Evolutionary conservation across 208 protist genomes (phyloP).

Genomic region (Novymonas esmeraldas): DNA sequence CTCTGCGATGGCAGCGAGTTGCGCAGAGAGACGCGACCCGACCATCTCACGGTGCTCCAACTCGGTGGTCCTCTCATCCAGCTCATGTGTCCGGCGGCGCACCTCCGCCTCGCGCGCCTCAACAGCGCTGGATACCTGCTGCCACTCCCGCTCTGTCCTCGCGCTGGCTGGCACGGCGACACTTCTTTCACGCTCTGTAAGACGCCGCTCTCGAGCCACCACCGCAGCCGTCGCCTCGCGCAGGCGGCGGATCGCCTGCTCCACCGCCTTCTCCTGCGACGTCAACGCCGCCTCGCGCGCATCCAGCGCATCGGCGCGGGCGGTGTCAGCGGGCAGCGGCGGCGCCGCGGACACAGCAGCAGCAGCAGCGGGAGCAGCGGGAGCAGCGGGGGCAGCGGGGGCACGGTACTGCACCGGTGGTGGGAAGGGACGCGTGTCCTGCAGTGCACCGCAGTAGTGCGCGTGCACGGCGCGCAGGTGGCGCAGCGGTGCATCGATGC

Average conservation of each 20-base stretch:
- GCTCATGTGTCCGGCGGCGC: constrained; percentile 20
- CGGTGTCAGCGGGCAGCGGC: not conserved
- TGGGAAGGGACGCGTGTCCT: constrained; percentile 27
- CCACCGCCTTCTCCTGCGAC: constrained; percentile 16
- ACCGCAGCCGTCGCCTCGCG: constrained; percentile 26
- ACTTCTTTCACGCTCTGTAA: constrained; percentile 11
- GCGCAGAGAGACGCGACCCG: constrained; percentile 39
- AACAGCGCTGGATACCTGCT: constrained; percentile 20
- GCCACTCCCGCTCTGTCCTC: constrained; percentile 27
- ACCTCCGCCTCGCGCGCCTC: constrained; percentile 35
- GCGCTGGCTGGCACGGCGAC: too few relatives aligned
- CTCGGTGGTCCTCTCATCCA: constrained; percentile 29
- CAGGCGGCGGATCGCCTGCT: constrained; percentile 24
- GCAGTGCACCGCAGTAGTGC: constrained; percentile 38
- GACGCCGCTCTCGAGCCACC: constrained; percentile 11
- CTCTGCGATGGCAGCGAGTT: constrained; percentile 63
- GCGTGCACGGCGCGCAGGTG: constrained; percentile 54
- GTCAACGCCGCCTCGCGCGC: constrained; percentile 11
- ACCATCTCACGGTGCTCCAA: constrained; percentile 48
- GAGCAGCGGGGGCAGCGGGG: not conserved
- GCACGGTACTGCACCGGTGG: constrained; percentile 18
- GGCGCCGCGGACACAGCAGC: not conserved
- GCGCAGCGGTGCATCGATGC: constrained; percentile 42
- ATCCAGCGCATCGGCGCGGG: not conserved
- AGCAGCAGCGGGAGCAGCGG: not conserved